These are phyloP conservation scores for Diaporthe velutina DNA, from an alignment of 2,329 filamentous ascomycete species.

Conservation along the genomic window DNA sequence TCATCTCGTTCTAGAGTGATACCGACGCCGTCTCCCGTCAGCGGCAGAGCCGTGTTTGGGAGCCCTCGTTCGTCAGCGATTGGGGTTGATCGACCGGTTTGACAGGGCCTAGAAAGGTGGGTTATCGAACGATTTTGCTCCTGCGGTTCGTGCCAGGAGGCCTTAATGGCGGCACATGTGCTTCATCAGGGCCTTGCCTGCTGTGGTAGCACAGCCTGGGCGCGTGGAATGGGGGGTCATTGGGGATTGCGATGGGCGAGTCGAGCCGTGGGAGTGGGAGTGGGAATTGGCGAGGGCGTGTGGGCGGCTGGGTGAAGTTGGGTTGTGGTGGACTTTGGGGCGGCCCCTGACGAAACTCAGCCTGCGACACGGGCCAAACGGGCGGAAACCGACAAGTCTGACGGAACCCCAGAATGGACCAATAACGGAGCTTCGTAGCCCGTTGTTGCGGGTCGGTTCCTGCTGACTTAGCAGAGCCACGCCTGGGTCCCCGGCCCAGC, in stretches of 20 bases:
- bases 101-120: constrained; percentile 45
- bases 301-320: neutral
- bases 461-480: constrained; percentile 29
- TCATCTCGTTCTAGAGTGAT: constrained; percentile 27
- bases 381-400: constrained; percentile 29
- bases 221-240: neutral
- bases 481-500: constrained; percentile 28
- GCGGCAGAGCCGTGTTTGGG: constrained; percentile 30
- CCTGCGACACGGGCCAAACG: constrained; percentile 29
- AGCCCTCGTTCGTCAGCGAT: constrained; percentile 40
- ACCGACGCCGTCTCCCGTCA: constrained; percentile 29
- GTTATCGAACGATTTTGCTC: constrained; percentile 51
- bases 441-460: neutral
- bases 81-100: constrained; percentile 44
- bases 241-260: neutral
- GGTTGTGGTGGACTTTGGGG: constrained; percentile 6
- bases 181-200: constrained; percentile 14
- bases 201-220: constrained; percentile 19
- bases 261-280: constrained; percentile 6
- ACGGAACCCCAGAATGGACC: neutral
- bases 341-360: constrained; percentile 29
- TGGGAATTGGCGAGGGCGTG: neutral
- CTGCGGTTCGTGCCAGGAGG: constrained; percentile 26
- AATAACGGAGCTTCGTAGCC: constrained; percentile 1
- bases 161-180: constrained; percentile 18